Percentiles rank a stretch among this genome's conserved stretches.
phyloP scores from a whole-genome alignment of 1,284 basidiomycete genomes.

The Vanrija sp. region DNA sequence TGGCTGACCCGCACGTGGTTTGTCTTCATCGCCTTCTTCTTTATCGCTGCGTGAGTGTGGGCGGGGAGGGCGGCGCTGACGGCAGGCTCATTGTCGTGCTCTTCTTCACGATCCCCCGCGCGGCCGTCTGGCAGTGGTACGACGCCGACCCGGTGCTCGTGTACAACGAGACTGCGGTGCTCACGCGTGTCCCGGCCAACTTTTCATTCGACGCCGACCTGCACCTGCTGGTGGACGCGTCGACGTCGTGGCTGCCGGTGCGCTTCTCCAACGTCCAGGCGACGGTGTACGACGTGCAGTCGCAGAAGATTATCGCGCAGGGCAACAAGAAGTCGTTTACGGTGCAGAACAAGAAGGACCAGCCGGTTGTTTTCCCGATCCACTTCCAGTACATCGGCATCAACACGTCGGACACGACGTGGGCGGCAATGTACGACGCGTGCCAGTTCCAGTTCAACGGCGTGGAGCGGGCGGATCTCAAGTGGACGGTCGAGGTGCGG shows the following conservation, averaged over 20 bases:
- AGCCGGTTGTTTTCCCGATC: conserved; percentile 64
- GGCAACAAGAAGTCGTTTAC: conserved; percentile 60
- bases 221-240: conserved; percentile 65
- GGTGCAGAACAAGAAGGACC: conserved; percentile 62
- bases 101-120: conserved; percentile 72
- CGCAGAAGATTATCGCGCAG: conserved; percentile 59
- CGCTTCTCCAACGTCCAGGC: conserved; percentile 65
- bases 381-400: conserved; percentile 73
- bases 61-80: neutral
- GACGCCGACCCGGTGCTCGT: conserved; percentile 56
- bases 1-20: conserved; percentile 68
- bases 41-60: conserved; percentile 61
- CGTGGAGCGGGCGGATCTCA: conserved; percentile 61
- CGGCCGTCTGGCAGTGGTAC: conserved; percentile 66
- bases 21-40: conserved; percentile 63
- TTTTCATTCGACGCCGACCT: conserved; percentile 76
- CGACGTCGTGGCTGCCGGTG: conserved; percentile 66
- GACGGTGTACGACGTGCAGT: conserved; percentile 56
- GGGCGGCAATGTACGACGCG: conserved; percentile 72
- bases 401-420: conserved; percentile 76
- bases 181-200: conserved; percentile 71
- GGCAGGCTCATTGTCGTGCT: conserved; percentile 63
- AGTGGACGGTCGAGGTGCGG: conserved; percentile 63
- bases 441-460: conserved; percentile 62
- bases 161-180: conserved; percentile 58